Base-by-base conservation (phyloP, 2,329 filamentous ascomycete species). In the Trichoderma endophyticum region DNA sequence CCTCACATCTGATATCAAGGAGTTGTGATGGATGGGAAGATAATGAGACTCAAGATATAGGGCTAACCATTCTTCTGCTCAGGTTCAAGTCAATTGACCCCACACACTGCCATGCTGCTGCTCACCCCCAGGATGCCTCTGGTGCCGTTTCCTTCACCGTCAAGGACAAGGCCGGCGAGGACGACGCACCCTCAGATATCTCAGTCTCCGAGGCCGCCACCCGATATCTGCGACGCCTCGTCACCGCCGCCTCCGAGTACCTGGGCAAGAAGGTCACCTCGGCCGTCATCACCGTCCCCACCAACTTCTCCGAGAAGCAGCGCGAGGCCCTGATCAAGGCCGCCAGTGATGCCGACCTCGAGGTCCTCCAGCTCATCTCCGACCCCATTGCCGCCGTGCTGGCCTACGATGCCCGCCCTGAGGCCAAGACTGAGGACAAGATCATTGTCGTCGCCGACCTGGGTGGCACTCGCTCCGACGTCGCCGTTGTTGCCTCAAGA, bases 51-150 rank as follows among this genome's bases (percentile, higher is more conserved):
- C 21, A 21, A 21, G 21, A 34, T 15, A 4, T 18, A 15, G 3
- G 64, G 57, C 69, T 75, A 34, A 75, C 67, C 24, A 56, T 56
- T 28, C 39, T 54, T 28, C 39, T 54, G 12, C 21, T 43, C 76
- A 91, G 89, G 39, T 98, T 97, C 89, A 95, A 97, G 86, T 92
- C 93, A 75, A 97, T 99, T 87, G 96, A 99, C 83, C 94, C 95
- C 75, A 97, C 94, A 68, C 93, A 97, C 82, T 95, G 92, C 87
- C 95, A 98, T 82, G 92, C 94, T 77, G 97, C 94, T 71, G 93
- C 95, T 71, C 96, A 98, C 84, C 95, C 96, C 75, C 84, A 93
- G 81, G 92, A 97, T 75, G 83, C 87, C 76, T 88, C 90, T 74
- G 90, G 89, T 74, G 87, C 88, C 71, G 88, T 98, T 74, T 89